Evolutionary conservation across 2,329 filamentous ascomycete genomes (phyloP), one percentile per base, ranked within the genome.

Genomic region (Clarireedia homoeocarpa): DNA sequence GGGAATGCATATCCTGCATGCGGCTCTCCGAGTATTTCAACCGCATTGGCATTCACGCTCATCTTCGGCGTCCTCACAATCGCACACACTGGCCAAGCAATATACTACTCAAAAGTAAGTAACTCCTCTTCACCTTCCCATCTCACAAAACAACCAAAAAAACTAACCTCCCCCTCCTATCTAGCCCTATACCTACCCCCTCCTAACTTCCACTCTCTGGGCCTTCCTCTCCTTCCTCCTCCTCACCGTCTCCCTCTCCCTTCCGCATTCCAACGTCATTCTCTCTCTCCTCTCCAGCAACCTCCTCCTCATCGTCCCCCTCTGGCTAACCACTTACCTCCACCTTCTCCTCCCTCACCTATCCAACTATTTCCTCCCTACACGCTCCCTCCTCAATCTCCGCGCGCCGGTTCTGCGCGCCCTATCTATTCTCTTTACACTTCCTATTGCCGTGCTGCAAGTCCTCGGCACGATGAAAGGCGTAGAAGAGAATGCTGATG

Each of bases 151-250:
- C 2, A 14, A 6, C 6, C 12, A 14, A 20, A 14, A n/a, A 12
- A 23, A n/a, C n/a, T 53, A 17, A 47, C 39, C 17, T n/a, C 39
- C 7, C 14, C 14, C 15, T 15, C 26, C 12, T n/a, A 5, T 5
- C 4, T 10, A 53, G 51, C 15, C 6, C 20, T 48, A 48, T 6
- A 48, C 20, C 30, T 48, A 48, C 42, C 15, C 26, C 40, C n/a
- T 53, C n/a, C 68, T 76, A 45, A 72, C 76, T 66, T 75, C 71
- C 12, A 61, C 64, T 3, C 26, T 63, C 0, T 77, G 74, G 74
- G 74, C 78, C 61, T 63, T 71, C 24, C 61, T 64, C 1, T 68
- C 70, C 6, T 78, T 69, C 59, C 58, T 72, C 7, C 60, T 74
- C 20, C 74, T 75, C 27, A 62, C 71, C 0, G 58, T 74, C 70